Evolutionary conservation across 805 yeast species (phyloP).

Genomic region (Saccharomyces mikatae): DNA sequence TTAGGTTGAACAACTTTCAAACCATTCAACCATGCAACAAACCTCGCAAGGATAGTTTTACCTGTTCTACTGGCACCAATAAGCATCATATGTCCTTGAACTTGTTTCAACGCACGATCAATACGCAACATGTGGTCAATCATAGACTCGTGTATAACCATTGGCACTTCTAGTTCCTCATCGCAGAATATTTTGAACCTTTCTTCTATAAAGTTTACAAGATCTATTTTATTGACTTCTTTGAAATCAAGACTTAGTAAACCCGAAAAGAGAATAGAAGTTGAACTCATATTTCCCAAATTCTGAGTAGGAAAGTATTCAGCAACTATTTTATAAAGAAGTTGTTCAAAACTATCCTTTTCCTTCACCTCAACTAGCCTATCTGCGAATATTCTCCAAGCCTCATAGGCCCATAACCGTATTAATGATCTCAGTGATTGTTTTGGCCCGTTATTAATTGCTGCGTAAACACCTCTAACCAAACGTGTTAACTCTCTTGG

Average conservation of each 20-base stretch:
- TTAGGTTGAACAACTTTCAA: slow-evolving; percentile 49
- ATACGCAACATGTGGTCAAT: slow-evolving; percentile 69
- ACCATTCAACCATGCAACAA: slow-evolving; percentile 91
- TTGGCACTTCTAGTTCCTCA: slow-evolving; percentile 56
- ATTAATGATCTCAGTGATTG: slow-evolving; percentile 39
- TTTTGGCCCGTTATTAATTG: slow-evolving; percentile 33
- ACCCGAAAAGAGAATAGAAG: slow-evolving; percentile 59
- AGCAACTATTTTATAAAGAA: slow-evolving; percentile 30
- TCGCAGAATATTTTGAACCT: slow-evolving; percentile 66
- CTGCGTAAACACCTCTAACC: slow-evolving; percentile 64
- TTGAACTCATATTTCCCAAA: slow-evolving; percentile 28
- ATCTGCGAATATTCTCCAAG: slow-evolving; percentile 67
- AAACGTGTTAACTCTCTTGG: slow-evolving; percentile 91
- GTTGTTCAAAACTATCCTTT: slow-evolving; percentile 39
- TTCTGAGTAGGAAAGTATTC: slow-evolving; percentile 42
- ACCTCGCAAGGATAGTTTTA: slow-evolving; percentile 62
- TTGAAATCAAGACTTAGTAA: slow-evolving; percentile 66
- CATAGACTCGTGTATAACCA: slow-evolving; percentile 61
- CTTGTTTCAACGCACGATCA: slow-evolving; percentile 73
- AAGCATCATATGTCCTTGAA: slow-evolving; percentile 83
- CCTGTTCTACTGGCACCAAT: slow-evolving; percentile 83
- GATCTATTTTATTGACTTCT: slow-evolving; percentile 42
- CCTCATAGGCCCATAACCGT: slow-evolving; percentile 77
- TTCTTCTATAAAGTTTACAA: slow-evolving; percentile 50
- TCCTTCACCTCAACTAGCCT: slow-evolving; percentile 46